Evolutionary conservation across 1,284 basidiomycete genomes (phyloP), one percentile per base, ranked within the genome.

Genomic region (Dichomitus squalens): DNA sequence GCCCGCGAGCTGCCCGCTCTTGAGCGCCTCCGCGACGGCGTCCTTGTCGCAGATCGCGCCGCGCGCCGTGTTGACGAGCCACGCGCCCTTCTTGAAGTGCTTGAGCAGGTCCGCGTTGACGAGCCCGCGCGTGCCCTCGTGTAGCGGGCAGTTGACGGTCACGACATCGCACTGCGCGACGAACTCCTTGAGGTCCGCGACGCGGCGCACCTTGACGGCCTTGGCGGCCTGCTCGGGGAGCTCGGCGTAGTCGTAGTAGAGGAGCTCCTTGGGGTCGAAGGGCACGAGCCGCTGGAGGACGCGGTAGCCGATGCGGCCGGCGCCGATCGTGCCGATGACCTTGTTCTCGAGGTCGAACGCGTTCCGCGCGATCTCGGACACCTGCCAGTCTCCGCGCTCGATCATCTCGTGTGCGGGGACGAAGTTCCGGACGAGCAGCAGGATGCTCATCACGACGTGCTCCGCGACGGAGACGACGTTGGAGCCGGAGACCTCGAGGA

Each of bases 391-490:
- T 39, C 91, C 92, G 49, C 82, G 81, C 67, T 92, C 83, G 66
- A 93, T 90, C 86, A 95, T 94, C 82, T 88, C 86, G 72, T 93
- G 90, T 23, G 88, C 90, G 27, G 88, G 88, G 8, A 87, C 79
- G 68, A 90, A 95, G 85, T 96, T 96, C 72, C 93, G 84, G 64
- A 94, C 93, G 57, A 96, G 86, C 38, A 91, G 75, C 51, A 95
- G 85, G 66, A 95, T 95, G 67, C 81, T 82, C 86, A 90, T 90
- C 57, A 96, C 72, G 55, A 94, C 93, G 73, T 96, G 92, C 75
- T 96, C 93, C 41, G 94, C 93, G 52, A 96, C 93, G n/a, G 92
- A 94, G 49, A 92, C 87, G 66, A 96, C 91, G 70, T 95, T 95
- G 35, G 72, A 74, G 49, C 72, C 72, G 33, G 72, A 68, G 52